phyloP scores from a whole-genome alignment of 1,139 yeast species.

The Meyerozyma sp. region DNA sequence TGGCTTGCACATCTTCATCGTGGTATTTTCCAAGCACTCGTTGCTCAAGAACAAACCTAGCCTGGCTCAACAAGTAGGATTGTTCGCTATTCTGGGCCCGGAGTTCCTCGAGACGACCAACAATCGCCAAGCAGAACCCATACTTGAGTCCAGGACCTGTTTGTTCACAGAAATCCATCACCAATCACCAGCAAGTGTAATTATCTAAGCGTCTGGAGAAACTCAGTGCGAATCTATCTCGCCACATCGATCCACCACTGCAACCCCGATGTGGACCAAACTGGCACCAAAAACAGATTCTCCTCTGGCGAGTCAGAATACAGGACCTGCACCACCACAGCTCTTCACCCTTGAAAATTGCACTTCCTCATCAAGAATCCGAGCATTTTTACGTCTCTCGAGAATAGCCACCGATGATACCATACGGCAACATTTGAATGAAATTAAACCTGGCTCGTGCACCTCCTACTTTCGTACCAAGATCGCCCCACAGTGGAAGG shows the following conservation, averaged over 20 bases:
- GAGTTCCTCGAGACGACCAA: background rate
- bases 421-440: constrained; percentile 35
- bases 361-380: constrained; percentile 25
- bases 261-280: background rate
- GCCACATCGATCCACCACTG: background rate
- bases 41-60: background rate
- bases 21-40: background rate
- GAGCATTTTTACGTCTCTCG: constrained; percentile 35
- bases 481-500: constrained; percentile 35
- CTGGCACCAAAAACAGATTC: background rate
- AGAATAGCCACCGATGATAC: constrained; percentile 37
- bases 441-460: constrained; percentile 17
- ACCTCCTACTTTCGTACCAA: constrained; percentile 21
- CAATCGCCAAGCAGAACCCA: background rate
- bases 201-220: background rate
- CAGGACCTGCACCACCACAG: constrained; percentile 1
- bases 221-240: background rate
- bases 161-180: background rate
- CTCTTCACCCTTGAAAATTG: constrained; percentile 29
- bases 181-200: background rate
- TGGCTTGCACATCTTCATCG: background rate
- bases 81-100: background rate
- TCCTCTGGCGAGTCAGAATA: background rate
- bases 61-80: background rate
- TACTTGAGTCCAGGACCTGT: background rate